Percentiles rank a stretch among this genome's conserved stretches.
These are phyloP conservation scores for Pleurotus eryngii DNA, from an alignment of 768 basidiomycete genomes.

Conservation along the genomic window DNA sequence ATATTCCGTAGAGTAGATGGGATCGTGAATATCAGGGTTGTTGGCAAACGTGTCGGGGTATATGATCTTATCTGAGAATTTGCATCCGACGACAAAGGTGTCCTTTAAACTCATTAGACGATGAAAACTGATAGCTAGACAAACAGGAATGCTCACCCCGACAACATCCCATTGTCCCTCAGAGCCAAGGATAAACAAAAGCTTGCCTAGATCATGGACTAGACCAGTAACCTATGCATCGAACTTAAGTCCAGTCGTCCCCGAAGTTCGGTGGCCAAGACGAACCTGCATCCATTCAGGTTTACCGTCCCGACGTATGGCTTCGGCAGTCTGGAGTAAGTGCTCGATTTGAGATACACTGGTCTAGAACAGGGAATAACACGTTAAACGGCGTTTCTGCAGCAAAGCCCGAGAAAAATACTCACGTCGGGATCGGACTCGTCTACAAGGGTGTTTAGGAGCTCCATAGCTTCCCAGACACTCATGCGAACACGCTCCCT, in stretches of 20 bases:
- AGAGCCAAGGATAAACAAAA: conserved; percentile 79
- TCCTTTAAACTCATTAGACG: conserved; percentile 27
- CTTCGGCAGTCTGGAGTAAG: conserved; percentile 88
- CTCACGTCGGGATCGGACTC: conserved; percentile 87
- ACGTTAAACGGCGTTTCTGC: conserved; percentile 13
- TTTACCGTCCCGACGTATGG: conserved; percentile 80
- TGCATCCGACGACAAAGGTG: conserved; percentile 75
- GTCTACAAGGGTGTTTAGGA: conserved; percentile 83
- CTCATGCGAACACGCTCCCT: conserved; percentile 72
- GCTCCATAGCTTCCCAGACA: conserved; percentile 84
- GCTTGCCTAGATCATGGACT: conserved; percentile 87
- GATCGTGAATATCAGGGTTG: conserved; percentile 68
- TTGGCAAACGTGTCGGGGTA: conserved; percentile 74
- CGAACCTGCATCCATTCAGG: conserved; percentile 87
- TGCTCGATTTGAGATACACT: conserved; percentile 85
- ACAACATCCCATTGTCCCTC: conserved; percentile 96
- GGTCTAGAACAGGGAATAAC: conserved; percentile 43
- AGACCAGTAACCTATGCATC: conserved; percentile 65
- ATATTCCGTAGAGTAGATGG: conserved; percentile 64
- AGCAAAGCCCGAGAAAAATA: conserved; percentile 6
- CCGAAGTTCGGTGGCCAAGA: conserved; percentile 1
- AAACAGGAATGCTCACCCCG: conserved; percentile 50
- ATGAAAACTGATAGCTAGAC: not conserved
- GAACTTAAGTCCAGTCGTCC: conserved; percentile 3
- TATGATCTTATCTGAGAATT: conserved; percentile 80